Percentiles rank a stretch among this genome's conserved stretches.
Evolutionary conservation across 1,139 yeast genomes (phyloP).

Genomic region (Geotrichum reessii): DNA sequence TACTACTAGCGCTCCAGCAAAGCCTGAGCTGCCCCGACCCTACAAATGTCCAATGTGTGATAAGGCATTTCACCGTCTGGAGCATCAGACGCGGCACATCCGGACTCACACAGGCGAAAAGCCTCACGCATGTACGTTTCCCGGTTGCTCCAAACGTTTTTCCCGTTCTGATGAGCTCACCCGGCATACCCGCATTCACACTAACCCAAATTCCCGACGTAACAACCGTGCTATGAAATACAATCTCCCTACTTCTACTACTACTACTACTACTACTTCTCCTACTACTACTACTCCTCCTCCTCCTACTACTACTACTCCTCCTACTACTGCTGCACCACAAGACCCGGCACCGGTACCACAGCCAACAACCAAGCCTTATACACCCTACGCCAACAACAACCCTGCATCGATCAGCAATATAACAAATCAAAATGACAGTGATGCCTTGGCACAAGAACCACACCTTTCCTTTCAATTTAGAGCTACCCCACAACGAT

Average conservation of each 20-base stretch:
- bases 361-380: slow-evolving; percentile 11
- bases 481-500: slow-evolving; percentile 11
- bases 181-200: slow-evolving; percentile 81
- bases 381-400: slow-evolving; percentile 24
- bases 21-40: slow-evolving; percentile 52
- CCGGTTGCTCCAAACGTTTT: slow-evolving; percentile 81
- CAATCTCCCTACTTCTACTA: slow-evolving; percentile 16
- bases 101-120: slow-evolving; percentile 95
- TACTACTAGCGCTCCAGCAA: slow-evolving; percentile 14
- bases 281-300: neutral
- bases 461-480: slow-evolving; percentile 9
- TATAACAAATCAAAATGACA: neutral
- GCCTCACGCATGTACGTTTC: slow-evolving; percentile 83
- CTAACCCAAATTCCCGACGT: slow-evolving; percentile 66
- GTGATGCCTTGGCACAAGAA: slow-evolving; percentile 10
- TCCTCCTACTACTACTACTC: too few species aligned
- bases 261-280: too few species aligned
- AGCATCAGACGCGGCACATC: slow-evolving; percentile 91
- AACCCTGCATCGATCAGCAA: slow-evolving; percentile 20
- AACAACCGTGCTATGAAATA: slow-evolving; percentile 35
- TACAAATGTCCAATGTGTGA: slow-evolving; percentile 89
- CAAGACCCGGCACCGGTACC: neutral
- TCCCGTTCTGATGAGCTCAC: slow-evolving; percentile 88
- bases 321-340: neutral
- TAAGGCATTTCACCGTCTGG: slow-evolving; percentile 86